Percentiles rank a stretch among this genome's conserved stretches.
phyloP scores from a whole-genome alignment of 2,329 filamentous ascomycete genomes.

The Cercospora zeina region DNA sequence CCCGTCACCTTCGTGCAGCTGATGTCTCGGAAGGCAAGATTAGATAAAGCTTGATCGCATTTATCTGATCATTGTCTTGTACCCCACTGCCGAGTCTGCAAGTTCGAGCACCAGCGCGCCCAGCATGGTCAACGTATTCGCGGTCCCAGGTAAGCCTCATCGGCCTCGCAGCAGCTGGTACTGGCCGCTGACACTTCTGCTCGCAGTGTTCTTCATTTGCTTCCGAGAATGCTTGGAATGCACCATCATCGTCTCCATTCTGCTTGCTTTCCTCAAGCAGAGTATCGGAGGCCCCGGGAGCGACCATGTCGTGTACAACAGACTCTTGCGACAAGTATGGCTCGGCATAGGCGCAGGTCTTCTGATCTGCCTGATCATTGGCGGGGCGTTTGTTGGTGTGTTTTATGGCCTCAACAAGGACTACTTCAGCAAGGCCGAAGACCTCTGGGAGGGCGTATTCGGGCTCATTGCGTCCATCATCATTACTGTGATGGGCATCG shows the following conservation, averaged over 20 bases:
- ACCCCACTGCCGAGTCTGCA: background rate
- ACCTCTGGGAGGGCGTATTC: slow-evolving; percentile 81
- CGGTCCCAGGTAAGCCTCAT: slow-evolving; percentile 59
- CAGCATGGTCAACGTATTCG: slow-evolving; percentile 70
- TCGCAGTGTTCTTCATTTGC: slow-evolving; percentile 78
- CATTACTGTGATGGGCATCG: slow-evolving; percentile 78
- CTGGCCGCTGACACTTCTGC: slow-evolving; percentile 5
- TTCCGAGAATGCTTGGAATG: slow-evolving; percentile 84
- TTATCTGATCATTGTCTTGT: slow-evolving; percentile 25
- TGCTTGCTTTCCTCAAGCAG: slow-evolving; percentile 82
- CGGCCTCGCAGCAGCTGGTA: background rate
- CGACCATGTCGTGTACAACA: slow-evolving; percentile 64
- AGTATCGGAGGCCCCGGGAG: slow-evolving; percentile 64
- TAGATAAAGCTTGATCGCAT: slow-evolving; percentile 6
- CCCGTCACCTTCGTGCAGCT: background rate
- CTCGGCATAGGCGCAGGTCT: slow-evolving; percentile 63
- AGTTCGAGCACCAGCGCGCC: slow-evolving; percentile 7
- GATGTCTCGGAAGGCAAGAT: background rate
- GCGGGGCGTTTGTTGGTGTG: slow-evolving; percentile 67
- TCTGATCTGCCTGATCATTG: slow-evolving; percentile 64
- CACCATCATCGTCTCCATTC: slow-evolving; percentile 81
- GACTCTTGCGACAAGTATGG: slow-evolving; percentile 60
- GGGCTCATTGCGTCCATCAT: slow-evolving; percentile 72
- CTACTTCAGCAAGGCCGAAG: slow-evolving; percentile 66
- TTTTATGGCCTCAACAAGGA: slow-evolving; percentile 71